These are phyloP conservation scores for Laetiporus sulphureus DNA, from an alignment of 1,284 basidiomycete species.

Conservation along the genomic window DNA sequence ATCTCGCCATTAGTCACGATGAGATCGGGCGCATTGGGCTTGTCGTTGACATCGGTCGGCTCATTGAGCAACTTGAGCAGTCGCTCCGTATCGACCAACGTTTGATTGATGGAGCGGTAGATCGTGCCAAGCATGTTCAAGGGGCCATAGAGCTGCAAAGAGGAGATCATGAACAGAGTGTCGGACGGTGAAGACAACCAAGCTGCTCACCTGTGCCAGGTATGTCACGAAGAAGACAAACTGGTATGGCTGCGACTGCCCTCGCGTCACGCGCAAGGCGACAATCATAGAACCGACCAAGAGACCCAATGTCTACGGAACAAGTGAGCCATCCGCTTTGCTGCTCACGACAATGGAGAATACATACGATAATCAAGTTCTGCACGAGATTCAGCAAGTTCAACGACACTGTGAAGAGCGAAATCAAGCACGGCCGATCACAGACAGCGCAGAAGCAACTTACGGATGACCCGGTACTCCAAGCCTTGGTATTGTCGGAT, in stretches of 20 bases:
- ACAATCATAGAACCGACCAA: conserved; percentile 77
- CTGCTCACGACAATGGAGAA: conserved; percentile 4
- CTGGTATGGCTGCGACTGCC: conserved; percentile 41
- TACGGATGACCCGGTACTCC: conserved; percentile 71
- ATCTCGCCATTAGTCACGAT: conserved; percentile 72
- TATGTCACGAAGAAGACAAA: conserved; percentile 82
- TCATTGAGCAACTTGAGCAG: conserved; percentile 71
- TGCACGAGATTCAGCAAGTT: conserved; percentile 72
- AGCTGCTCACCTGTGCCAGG: conserved; percentile 54
- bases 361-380: conserved; percentile 69
- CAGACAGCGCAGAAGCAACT: conserved; percentile 17
- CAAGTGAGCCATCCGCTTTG: neutral
- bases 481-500: conserved; percentile 71
- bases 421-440: neutral
- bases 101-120: conserved; percentile 68
- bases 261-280: conserved; percentile 53
- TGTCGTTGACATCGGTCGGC: conserved; percentile 77
- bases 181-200: conserved; percentile 2
- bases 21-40: conserved; percentile 68
- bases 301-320: conserved; percentile 57
- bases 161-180: neutral
- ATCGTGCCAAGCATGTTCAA: conserved; percentile 70
- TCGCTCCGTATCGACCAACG: conserved; percentile 75
- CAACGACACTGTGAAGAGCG: conserved; percentile 46
- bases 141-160: conserved; percentile 57